Conservation (phyloP, 2,329 filamentous ascomycete species). For the Exophiala xenobiotica region DNA sequence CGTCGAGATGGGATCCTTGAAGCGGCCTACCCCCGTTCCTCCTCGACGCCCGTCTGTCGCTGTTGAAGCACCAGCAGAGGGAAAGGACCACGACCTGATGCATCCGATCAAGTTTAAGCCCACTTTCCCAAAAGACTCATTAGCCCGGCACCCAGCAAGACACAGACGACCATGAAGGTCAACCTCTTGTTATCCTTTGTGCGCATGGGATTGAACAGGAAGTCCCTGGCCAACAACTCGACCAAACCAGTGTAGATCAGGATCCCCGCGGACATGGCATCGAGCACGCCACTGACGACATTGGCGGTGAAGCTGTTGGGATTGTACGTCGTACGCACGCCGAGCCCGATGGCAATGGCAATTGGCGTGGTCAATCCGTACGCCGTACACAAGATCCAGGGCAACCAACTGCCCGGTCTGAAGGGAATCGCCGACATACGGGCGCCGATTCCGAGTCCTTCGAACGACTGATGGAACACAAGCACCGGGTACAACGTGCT, state of each 20-base stretch:
- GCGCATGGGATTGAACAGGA: slow-evolving; percentile 50
- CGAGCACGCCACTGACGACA: slow-evolving; percentile 48
- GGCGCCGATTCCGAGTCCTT: slow-evolving; percentile 62
- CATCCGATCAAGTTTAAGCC: slow-evolving; percentile 41
- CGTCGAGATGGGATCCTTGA: too few relatives aligned
- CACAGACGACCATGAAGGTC: slow-evolving; percentile 44
- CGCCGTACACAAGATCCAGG: slow-evolving; percentile 49
- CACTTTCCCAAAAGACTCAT: slow-evolving; percentile 55
- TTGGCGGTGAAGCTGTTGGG: slow-evolving; percentile 43
- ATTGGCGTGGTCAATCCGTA: slow-evolving; percentile 56
- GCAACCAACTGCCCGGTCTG: slow-evolving; percentile 45
- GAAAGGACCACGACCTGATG: neutral
- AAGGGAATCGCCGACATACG: slow-evolving; percentile 59
- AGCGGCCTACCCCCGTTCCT: too few relatives aligned
- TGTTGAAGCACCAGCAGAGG: neutral
- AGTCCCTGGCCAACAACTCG: slow-evolving; percentile 51
- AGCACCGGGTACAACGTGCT: slow-evolving; percentile 59
- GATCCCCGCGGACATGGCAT: slow-evolving; percentile 51
- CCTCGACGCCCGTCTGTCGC: neutral
- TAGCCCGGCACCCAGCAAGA: slow-evolving; percentile 42
- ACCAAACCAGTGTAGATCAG: slow-evolving; percentile 53
- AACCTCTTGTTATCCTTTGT: slow-evolving; percentile 41
- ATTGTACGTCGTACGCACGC: slow-evolving; percentile 46
- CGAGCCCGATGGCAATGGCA: slow-evolving; percentile 51
- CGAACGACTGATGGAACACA: slow-evolving; percentile 64